Evolutionary conservation across 176 grass and related monocot species (phyloP).

Genomic region (Raddia distichophylla): DNA sequence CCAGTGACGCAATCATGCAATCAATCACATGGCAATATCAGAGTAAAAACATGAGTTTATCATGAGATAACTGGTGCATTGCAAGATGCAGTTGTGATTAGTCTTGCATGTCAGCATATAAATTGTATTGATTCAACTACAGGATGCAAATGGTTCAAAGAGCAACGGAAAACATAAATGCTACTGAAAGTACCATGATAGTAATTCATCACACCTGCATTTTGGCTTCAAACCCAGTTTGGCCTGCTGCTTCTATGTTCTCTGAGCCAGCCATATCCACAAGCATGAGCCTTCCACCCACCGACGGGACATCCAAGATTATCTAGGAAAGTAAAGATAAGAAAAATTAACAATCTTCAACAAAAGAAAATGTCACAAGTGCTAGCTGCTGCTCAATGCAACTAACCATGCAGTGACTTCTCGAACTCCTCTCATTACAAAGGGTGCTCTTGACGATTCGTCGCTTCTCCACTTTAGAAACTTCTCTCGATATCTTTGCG

Average conservation of each 20-base stretch:
- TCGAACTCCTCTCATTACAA: constrained; percentile 91
- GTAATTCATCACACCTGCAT: constrained; percentile 64
- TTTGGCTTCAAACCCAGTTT: constrained; percentile 91
- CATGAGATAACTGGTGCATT: neutral
- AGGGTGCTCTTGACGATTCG: constrained; percentile 81
- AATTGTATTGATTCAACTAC: neutral
- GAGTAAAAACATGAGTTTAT: constrained; percentile 10
- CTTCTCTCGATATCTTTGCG: constrained; percentile 77
- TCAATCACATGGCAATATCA: neutral
- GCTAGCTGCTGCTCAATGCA: constrained; percentile 12
- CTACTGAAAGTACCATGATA: constrained; percentile 15
- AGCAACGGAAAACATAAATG: neutral
- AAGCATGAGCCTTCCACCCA: constrained; percentile 91
- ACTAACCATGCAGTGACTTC: constrained; percentile 88
- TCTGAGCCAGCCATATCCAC: constrained; percentile 98
- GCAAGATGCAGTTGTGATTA: neutral
- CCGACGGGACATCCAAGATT: constrained; percentile 89
- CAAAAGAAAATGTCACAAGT: constrained; percentile 7
- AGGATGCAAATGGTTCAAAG: neutral
- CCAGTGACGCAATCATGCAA: neutral
- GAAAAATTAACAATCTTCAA: neutral
- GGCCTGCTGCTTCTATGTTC: constrained; percentile 93
- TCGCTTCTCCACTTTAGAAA: constrained; percentile 84
- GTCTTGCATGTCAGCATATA: neutral
- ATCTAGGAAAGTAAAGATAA: constrained; percentile 48